Evolutionary conservation across 2,329 filamentous ascomycete genomes (phyloP).

Genomic region (Mariannaea elegans): DNA sequence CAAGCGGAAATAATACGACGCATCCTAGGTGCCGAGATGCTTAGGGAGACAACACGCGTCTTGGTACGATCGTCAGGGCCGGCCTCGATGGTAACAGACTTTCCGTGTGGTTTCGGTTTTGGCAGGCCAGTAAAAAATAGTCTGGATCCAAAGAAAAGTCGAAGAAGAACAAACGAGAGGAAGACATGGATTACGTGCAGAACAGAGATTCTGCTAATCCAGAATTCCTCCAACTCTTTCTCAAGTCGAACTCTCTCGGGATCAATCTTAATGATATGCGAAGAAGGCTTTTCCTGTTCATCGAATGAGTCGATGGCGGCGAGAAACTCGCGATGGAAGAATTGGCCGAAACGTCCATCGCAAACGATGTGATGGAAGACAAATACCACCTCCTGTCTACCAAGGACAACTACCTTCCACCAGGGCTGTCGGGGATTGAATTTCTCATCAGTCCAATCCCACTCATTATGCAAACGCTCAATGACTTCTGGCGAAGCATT

Average conservation of each 20-base stretch:
- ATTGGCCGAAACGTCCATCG: constrained; percentile 24
- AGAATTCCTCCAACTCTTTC: constrained; percentile 16
- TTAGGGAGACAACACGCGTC: constrained; percentile 11
- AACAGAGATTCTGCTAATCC: constrained; percentile 7
- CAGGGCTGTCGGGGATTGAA: constrained; percentile 15
- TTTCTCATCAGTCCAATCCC: constrained; percentile 22
- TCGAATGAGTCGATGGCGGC: constrained; percentile 15
- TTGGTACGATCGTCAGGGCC: constrained; percentile 14
- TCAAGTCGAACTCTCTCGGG: constrained; percentile 8
- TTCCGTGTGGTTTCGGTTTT: constrained; percentile 3
- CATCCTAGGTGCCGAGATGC: constrained; percentile 26
- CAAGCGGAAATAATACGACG: constrained; percentile 22
- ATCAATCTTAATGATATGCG: constrained; percentile 13
- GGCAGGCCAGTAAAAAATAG: constrained; percentile 16
- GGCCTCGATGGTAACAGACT: neutral
- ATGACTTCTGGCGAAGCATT: neutral
- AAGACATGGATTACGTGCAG: constrained; percentile 10
- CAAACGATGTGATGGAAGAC: constrained; percentile 30
- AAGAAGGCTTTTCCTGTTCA: neutral
- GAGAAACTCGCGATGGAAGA: constrained; percentile 27
- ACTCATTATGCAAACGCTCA: constrained; percentile 28
- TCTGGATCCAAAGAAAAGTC: constrained; percentile 10
- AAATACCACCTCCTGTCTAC: constrained; percentile 23
- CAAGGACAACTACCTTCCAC: constrained; percentile 28
- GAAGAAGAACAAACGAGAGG: constrained; percentile 10